Evolutionary conservation across 2,329 filamentous ascomycete species (phyloP).

Genomic region (Aspergillus cejpii): DNA sequence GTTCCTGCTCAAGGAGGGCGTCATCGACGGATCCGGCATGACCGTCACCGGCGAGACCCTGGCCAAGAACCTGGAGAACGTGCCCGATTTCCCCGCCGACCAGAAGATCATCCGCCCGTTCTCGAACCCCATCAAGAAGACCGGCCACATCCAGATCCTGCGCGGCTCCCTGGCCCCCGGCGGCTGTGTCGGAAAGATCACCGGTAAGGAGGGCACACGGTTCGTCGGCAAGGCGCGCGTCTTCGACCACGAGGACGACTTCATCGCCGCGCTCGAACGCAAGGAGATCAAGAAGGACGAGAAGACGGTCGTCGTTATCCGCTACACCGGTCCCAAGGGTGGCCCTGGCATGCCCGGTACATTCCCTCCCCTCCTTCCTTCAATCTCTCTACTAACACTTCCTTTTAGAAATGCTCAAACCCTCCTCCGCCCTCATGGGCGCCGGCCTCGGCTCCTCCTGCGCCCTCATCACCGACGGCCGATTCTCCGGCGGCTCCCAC

Average conservation of each 20-base stretch:
- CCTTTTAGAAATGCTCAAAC: conserved; percentile 60
- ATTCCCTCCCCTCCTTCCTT: conserved; percentile 4
- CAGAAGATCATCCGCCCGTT: conserved; percentile 65
- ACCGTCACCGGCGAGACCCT: conserved; percentile 56
- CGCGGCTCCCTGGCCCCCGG: conserved; percentile 63
- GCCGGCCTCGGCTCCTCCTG: conserved; percentile 63
- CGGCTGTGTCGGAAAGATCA: conserved; percentile 68
- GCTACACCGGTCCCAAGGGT: conserved; percentile 67
- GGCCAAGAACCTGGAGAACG: conserved; percentile 53
- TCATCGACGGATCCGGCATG: conserved; percentile 55
- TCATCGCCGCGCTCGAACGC: conserved; percentile 60
- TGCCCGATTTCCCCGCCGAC: conserved; percentile 58
- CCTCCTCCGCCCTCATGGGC: conserved; percentile 66
- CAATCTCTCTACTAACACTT: conserved; percentile 51
- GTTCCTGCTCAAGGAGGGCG: conserved; percentile 51
- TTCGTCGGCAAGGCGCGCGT: conserved; percentile 65
- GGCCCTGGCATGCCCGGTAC: conserved; percentile 60
- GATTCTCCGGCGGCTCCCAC: conserved; percentile 63
- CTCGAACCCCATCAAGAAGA: conserved; percentile 61
- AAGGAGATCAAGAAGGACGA: conserved; percentile 67
- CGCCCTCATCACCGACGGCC: conserved; percentile 65
- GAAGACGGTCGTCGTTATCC: conserved; percentile 69
- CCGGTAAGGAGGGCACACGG: conserved; percentile 62
- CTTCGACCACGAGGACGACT: conserved; percentile 63
- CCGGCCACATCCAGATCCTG: conserved; percentile 67